phyloP scores from a whole-genome alignment of 2,329 filamentous ascomycete genomes.

The Colletotrichum sp. region DNA sequence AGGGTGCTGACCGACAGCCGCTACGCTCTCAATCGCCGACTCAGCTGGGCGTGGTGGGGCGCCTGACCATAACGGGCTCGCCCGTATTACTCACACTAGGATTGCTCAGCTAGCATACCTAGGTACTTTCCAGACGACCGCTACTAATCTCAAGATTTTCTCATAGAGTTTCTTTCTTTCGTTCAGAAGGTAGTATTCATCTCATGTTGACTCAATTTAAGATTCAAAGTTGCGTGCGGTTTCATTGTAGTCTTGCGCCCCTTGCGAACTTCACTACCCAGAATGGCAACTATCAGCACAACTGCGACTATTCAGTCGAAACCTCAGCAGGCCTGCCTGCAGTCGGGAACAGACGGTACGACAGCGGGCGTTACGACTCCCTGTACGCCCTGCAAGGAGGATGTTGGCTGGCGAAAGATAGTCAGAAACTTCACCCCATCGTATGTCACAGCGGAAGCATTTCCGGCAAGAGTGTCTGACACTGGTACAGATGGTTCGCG shows the following conservation, averaged over 20 bases:
- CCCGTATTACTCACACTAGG: not conserved
- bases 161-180: not conserved
- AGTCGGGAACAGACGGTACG: not conserved
- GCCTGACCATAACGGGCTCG: not conserved
- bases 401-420: conserved; percentile 47
- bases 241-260: not conserved
- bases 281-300: not conserved
- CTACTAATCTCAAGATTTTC: not conserved
- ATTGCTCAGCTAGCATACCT: not conserved
- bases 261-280: not conserved
- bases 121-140: not conserved
- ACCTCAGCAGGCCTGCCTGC: not conserved
- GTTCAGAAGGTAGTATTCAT: not conserved
- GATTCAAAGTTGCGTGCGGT: not conserved
- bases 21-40: not conserved
- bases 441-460: conserved; percentile 37
- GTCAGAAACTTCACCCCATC: conserved; percentile 61
- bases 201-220: not conserved
- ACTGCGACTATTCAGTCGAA: not conserved
- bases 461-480: not conserved
- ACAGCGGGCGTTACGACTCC: not conserved
- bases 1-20: not conserved
- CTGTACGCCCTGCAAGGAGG: conserved; percentile 32
- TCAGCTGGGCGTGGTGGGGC: not conserved
- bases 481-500: conserved; percentile 55